These are phyloP conservation scores for Colletotrichum sp. DNA, from an alignment of 2,329 filamentous ascomycete species.

Conservation along the genomic window DNA sequence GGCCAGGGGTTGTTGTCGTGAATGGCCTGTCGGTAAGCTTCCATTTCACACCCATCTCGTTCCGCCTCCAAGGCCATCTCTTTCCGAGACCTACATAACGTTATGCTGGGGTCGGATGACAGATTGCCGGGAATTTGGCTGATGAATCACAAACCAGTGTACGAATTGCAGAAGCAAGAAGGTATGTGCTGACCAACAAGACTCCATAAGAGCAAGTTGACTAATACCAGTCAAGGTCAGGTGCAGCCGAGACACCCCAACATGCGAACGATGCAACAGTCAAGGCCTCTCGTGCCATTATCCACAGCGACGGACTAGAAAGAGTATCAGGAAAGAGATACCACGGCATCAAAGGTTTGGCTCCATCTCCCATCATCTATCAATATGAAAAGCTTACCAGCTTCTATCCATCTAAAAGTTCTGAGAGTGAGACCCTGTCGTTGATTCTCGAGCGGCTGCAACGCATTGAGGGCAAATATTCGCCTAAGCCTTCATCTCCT, in stretches of 20 bases:
- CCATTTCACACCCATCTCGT: background rate
- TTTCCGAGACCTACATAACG: background rate
- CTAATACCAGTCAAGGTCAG: slow-evolving; percentile 24
- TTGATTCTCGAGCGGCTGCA: slow-evolving; percentile 33
- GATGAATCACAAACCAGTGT: background rate
- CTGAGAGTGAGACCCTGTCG: slow-evolving; percentile 21
- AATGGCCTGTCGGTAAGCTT: slow-evolving; percentile 15
- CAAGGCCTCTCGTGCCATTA: slow-evolving; percentile 30
- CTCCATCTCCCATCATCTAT: background rate
- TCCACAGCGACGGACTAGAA: slow-evolving; percentile 27
- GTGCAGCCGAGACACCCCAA: slow-evolving; percentile 32
- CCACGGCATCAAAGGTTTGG: slow-evolving; percentile 22
- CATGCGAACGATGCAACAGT: slow-evolving; percentile 29
- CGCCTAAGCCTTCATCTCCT: slow-evolving; percentile 9
- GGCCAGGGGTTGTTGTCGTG: background rate
- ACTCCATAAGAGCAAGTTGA: background rate
- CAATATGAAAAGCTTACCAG: background rate
- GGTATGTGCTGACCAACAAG: background rate
- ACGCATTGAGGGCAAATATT: slow-evolving; percentile 27
- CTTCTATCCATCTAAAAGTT: background rate
- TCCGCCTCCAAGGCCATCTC: background rate
- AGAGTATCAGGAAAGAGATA: slow-evolving; percentile 20
- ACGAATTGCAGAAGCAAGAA: slow-evolving; percentile 12
- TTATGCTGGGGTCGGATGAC: background rate
- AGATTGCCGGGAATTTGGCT: background rate